Conservation (phyloP, 805 yeast species). For the Candida silvicultrix region DNA sequence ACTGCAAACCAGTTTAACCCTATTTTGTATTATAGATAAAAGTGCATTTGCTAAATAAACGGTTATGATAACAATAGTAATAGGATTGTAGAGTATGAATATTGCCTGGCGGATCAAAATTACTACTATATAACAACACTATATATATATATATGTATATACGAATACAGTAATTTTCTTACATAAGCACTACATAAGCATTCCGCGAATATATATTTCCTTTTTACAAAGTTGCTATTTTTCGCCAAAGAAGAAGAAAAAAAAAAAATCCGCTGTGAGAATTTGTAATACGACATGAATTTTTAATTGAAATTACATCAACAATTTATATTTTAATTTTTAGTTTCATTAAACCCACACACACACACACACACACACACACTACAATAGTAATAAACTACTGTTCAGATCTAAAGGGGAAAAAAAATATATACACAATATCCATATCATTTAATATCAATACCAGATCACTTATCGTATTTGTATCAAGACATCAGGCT, state of each 20-base stretch:
- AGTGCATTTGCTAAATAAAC: background rate
- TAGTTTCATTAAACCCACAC: background rate
- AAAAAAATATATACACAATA: too few species aligned
- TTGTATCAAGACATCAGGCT: too few species aligned
- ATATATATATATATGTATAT: too few species aligned
- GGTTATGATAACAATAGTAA: background rate
- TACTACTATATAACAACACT: too few species aligned
- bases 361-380: background rate
- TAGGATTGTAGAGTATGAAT: background rate
- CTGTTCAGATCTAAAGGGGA: background rate
- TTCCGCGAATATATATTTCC: too few species aligned
- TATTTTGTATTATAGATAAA: background rate
- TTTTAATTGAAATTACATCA: background rate
- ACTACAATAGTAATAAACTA: too few species aligned
- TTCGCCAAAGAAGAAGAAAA: too few species aligned
- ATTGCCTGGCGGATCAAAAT: too few species aligned
- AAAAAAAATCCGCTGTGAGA: background rate
- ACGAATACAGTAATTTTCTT: too few species aligned
- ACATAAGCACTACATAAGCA: too few species aligned
- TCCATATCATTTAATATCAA: too few species aligned
- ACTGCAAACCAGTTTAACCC: background rate
- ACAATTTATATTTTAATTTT: background rate
- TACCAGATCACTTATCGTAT: too few species aligned
- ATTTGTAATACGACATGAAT: background rate
- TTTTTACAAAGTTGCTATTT: background rate